Percentiles rank a stretch among this genome's conserved stretches.
Evolutionary conservation across 768 basidiomycete species (phyloP).

Genomic region (Lactifluus hygrophoroides): DNA sequence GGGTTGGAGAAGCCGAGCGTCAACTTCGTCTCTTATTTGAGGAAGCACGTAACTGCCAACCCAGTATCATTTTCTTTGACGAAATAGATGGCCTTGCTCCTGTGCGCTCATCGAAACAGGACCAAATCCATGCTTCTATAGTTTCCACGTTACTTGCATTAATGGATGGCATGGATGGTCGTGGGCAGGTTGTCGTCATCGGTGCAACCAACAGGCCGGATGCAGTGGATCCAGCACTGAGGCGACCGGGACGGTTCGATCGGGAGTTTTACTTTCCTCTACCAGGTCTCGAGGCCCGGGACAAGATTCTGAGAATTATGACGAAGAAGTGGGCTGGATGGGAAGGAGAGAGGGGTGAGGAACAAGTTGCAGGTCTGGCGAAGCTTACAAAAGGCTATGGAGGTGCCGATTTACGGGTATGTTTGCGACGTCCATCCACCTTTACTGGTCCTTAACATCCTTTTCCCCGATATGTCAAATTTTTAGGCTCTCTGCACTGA

Average conservation of each 20-base stretch:
- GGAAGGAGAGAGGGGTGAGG: constrained; percentile 43
- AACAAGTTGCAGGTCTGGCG: constrained; percentile 58
- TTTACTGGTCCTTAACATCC: constrained; percentile 9
- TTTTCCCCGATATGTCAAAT: constrained; percentile 21
- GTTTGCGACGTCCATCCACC: constrained; percentile 25
- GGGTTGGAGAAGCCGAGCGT: constrained; percentile 98
- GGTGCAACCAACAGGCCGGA: constrained; percentile 97
- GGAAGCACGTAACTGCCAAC: constrained; percentile 86
- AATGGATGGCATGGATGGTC: constrained; percentile 99
- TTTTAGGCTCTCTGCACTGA: constrained; percentile 90
- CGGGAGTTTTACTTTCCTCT: constrained; percentile 96
- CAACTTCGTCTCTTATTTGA: constrained; percentile 93
- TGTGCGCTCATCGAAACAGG: constrained; percentile 96
- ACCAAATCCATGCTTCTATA: constrained; percentile 97
- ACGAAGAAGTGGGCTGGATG: constrained; percentile 86
- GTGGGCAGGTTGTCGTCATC: constrained; percentile 95
- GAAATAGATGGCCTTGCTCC: constrained; percentile 99
- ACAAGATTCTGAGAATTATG: constrained; percentile 86
- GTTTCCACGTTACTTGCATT: constrained; percentile 92
- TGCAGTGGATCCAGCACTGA: constrained; percentile 92
- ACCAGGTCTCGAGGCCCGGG: constrained; percentile 74
- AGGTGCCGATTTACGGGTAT: constrained; percentile 89
- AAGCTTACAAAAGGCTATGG: constrained; percentile 95
- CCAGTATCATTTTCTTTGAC: constrained; percentile 98
- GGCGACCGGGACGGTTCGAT: constrained; percentile 93